Percentiles rank a stretch among this genome's conserved stretches.
These are phyloP conservation scores for Coemansia sp. DNA, from an alignment of 192 early-diverging fungal genomes.

Conservation along the genomic window DNA sequence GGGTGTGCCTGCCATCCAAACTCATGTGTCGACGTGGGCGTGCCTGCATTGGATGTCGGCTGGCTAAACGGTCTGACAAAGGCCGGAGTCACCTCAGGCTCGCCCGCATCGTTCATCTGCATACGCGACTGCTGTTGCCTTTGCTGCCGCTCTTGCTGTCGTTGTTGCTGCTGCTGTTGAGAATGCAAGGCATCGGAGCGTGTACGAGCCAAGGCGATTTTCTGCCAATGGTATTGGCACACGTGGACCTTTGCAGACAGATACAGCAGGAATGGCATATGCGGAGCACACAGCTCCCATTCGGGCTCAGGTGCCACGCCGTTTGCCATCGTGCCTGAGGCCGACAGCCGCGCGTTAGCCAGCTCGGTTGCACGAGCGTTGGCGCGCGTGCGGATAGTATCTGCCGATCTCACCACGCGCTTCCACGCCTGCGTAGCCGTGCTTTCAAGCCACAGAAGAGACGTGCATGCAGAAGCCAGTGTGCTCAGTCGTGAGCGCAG, in stretches of 20 bases:
- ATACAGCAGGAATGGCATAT: conserved; percentile 52
- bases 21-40: conserved; percentile 28
- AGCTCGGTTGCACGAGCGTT: conserved; percentile 43
- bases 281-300: conserved; percentile 53
- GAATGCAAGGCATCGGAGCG: conserved; percentile 20
- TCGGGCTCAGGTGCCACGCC: conserved; percentile 51
- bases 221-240: conserved; percentile 54
- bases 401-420: conserved; percentile 44
- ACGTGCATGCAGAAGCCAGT: conserved; percentile 43
- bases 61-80: conserved; percentile 52
- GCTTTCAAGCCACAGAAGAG: conserved; percentile 51
- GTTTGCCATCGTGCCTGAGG: conserved; percentile 45
- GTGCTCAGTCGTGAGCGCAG: conserved; percentile 41
- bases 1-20: not conserved
- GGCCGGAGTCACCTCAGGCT: conserved; percentile 39
- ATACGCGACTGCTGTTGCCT: not conserved
- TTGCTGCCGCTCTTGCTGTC: not conserved
- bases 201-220: conserved; percentile 44
- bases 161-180: conserved; percentile 9
- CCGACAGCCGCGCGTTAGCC: conserved; percentile 33
- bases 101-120: conserved; percentile 8
- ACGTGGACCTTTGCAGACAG: conserved; percentile 50
- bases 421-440: conserved; percentile 52
- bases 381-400: conserved; percentile 30
- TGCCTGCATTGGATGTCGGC: conserved; percentile 24